A percentile compares a stretch with the other conserved stretches of the same genome.
These are phyloP conservation scores for Arachnopeziza araneosa DNA, from an alignment of 2,329 filamentous ascomycete species.

Conservation along the genomic window DNA sequence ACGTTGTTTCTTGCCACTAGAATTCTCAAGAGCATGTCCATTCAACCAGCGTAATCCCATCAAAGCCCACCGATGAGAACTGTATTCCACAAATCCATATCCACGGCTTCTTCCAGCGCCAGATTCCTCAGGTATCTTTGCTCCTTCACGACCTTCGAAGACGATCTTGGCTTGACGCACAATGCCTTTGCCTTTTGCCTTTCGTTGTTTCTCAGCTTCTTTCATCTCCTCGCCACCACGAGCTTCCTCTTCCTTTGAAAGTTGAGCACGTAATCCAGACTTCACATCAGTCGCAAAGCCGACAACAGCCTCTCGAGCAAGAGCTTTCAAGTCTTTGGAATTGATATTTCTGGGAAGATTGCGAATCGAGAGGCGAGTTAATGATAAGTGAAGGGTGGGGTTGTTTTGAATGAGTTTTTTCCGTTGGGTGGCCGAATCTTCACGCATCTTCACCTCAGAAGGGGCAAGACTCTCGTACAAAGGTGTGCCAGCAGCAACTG, in stretches of 20 bases:
- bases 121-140: conserved; percentile 71
- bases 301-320: conserved; percentile 88
- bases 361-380: conserved; percentile 85
- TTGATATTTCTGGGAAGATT: conserved; percentile 81
- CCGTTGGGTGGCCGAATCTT: conserved; percentile 79
- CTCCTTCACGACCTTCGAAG: conserved; percentile 80
- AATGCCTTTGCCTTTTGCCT: conserved; percentile 76
- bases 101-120: conserved; percentile 82
- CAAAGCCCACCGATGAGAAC: conserved; percentile 84
- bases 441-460: conserved; percentile 79
- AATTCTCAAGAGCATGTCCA: conserved; percentile 57
- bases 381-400: conserved; percentile 78
- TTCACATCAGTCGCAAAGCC: conserved; percentile 91
- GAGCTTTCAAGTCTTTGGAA: conserved; percentile 83
- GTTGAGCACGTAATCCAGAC: conserved; percentile 63
- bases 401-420: conserved; percentile 89
- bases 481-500: conserved; percentile 69
- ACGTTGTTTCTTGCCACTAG: conserved; percentile 74
- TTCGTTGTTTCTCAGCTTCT: conserved; percentile 73
- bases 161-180: conserved; percentile 93
- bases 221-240: conserved; percentile 76
- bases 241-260: conserved; percentile 84
- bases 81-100: conserved; percentile 97
- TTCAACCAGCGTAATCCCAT: conserved; percentile 96
- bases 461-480: conserved; percentile 71